Percentiles rank a stretch among this genome's conserved stretches.
phyloP scores from a whole-genome alignment of 192 early-diverging fungal genomes.

The Coemansia sp. region DNA sequence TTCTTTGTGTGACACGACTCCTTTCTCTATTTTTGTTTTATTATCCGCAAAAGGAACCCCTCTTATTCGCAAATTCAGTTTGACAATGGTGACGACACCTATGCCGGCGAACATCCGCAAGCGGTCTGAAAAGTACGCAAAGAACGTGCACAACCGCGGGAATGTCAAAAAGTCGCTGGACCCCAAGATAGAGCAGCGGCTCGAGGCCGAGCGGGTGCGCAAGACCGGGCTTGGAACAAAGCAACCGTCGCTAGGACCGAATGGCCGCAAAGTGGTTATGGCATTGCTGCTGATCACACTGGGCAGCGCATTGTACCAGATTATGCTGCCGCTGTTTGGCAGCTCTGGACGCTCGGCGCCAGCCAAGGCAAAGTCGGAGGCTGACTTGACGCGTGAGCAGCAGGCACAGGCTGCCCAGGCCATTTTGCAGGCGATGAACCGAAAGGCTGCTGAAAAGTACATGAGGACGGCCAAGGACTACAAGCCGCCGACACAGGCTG shows the following conservation, averaged over 20 bases:
- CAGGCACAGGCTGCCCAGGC: slow-evolving; percentile 46
- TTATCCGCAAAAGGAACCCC: slow-evolving; percentile 6
- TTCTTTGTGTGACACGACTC: background rate
- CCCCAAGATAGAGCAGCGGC: slow-evolving; percentile 28
- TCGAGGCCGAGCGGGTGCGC: slow-evolving; percentile 33
- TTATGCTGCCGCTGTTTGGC: slow-evolving; percentile 33
- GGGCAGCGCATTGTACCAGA: slow-evolving; percentile 52
- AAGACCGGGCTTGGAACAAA: slow-evolving; percentile 30
- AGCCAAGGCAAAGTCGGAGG: slow-evolving; percentile 10
- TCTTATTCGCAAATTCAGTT: background rate
- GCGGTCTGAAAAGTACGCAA: slow-evolving; percentile 38
- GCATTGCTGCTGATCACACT: slow-evolving; percentile 30
- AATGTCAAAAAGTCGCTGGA: slow-evolving; percentile 39
- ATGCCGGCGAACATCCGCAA: slow-evolving; percentile 48
- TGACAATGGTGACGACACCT: slow-evolving; percentile 28
- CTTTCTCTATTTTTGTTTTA: slow-evolving; percentile 1
- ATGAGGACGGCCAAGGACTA: slow-evolving; percentile 35
- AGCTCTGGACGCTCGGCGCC: slow-evolving; percentile 1
- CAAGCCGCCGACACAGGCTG: slow-evolving; percentile 15
- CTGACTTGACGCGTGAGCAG: slow-evolving; percentile 39
- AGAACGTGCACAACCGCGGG: slow-evolving; percentile 46
- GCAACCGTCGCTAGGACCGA: slow-evolving; percentile 11
- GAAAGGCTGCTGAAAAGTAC: slow-evolving; percentile 27
- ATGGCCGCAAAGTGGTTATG: slow-evolving; percentile 21
- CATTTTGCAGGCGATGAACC: slow-evolving; percentile 37